Conservation (phyloP, 164 flowering plant species). For the Paratinospora sagittata region DNA sequence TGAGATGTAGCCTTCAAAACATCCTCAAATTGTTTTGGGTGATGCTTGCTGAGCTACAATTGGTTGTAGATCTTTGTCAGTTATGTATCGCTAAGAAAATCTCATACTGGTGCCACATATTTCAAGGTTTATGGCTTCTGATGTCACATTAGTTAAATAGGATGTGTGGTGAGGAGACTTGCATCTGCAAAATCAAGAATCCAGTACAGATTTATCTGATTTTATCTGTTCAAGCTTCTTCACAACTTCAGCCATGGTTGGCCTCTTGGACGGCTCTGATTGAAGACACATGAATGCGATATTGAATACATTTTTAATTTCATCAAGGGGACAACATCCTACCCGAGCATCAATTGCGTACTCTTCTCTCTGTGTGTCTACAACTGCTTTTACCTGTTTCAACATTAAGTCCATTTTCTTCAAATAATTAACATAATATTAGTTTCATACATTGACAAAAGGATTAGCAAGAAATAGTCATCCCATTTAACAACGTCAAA, state of each 20-base stretch:
- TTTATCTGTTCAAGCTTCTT: slow-evolving; percentile 74
- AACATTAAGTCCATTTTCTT: slow-evolving; percentile 5
- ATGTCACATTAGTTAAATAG: not conserved
- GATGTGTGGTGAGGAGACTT: not conserved
- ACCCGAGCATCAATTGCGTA: slow-evolving; percentile 52
- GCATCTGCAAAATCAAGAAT: slow-evolving; percentile 11
- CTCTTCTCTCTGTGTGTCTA: slow-evolving; percentile 63
- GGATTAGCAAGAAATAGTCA: not conserved
- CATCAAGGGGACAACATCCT: slow-evolving; percentile 37
- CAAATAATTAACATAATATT: not conserved
- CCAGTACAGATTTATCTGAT: slow-evolving; percentile 24
- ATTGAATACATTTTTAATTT: slow-evolving; percentile 52
- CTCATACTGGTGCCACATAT: not conserved
- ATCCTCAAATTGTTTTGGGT: no score
- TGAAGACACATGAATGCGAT: slow-evolving; percentile 79
- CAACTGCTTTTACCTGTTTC: slow-evolving; percentile 71
- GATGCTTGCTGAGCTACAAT: not conserved
- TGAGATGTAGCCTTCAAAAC: no score
- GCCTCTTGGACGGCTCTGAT: slow-evolving; percentile 67
- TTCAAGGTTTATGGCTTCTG: not conserved
- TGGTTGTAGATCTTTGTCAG: not conserved
- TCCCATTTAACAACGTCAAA: not conserved
- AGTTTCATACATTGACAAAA: no score
- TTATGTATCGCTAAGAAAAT: not conserved
- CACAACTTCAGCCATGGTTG: slow-evolving; percentile 84